Conservation (phyloP, 2,329 filamentous ascomycete genomes). For the Cylindrodendrum hubeiense region DNA sequence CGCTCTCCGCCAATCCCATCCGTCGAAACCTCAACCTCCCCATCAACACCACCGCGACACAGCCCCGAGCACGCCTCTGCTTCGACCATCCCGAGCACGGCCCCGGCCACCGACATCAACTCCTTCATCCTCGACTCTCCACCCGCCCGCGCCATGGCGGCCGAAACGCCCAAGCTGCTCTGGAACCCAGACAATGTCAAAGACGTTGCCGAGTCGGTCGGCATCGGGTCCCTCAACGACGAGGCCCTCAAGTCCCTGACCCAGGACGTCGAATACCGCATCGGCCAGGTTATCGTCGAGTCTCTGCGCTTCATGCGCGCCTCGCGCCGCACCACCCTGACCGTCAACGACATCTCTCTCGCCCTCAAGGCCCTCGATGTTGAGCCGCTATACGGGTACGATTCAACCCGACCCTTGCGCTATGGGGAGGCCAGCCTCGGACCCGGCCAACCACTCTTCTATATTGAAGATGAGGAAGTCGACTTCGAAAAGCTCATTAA, state of each 20-base stretch:
- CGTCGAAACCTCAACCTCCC: conserved; percentile 5
- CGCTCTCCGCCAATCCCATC: conserved; percentile 18
- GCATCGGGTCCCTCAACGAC: conserved; percentile 83
- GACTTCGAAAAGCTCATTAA: conserved; percentile 99
- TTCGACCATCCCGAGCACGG: not conserved
- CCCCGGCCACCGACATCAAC: not conserved
- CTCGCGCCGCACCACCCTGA: conserved; percentile 85
- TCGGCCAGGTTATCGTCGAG: conserved; percentile 94
- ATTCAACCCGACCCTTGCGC: conserved; percentile 86
- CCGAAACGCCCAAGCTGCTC: conserved; percentile 68
- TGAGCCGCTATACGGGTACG: conserved; percentile 96
- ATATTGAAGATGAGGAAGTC: conserved; percentile 97
- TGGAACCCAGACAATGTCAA: conserved; percentile 98
- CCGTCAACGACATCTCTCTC: conserved; percentile 89
- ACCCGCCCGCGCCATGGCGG: conserved; percentile 47
- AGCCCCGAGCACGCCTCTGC: not conserved
- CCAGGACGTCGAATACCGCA: conserved; percentile 94
- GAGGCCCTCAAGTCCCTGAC: conserved; percentile 90
- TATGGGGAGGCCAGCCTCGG: conserved; percentile 96
- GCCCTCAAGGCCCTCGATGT: conserved; percentile 90
- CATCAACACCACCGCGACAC: conserved; percentile 1
- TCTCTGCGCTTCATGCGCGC: conserved; percentile 97
- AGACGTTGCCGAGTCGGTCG: conserved; percentile 96
- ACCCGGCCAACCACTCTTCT: conserved; percentile 93
- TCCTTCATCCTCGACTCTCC: not conserved